Evolutionary conservation across 495 filamentous ascomycete genomes (phyloP).

Genomic region (Tuber magnatum): DNA sequence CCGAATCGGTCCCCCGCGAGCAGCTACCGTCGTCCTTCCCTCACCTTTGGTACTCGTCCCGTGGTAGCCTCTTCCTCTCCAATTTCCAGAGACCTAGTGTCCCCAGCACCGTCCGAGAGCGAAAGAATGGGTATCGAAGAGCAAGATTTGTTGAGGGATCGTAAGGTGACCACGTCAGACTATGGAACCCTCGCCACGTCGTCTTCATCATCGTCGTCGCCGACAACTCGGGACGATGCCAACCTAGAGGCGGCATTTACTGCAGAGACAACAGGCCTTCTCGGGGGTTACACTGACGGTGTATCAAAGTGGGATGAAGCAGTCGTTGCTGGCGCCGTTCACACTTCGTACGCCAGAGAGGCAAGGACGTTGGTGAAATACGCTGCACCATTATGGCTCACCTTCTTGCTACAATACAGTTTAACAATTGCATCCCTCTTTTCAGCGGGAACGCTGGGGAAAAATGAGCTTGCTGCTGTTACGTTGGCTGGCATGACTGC

Average conservation of each 20-base stretch:
- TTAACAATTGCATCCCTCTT: constrained; percentile 63
- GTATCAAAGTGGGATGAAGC: constrained; percentile 71
- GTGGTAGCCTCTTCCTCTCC: constrained; percentile 35
- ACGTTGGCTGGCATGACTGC: constrained; percentile 65
- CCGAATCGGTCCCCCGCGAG: constrained; percentile 24
- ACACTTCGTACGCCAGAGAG: constrained; percentile 79
- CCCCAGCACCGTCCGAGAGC: constrained; percentile 55
- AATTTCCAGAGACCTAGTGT: constrained; percentile 46
- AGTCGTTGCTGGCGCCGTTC: constrained; percentile 62
- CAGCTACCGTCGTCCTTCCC: constrained; percentile 31
- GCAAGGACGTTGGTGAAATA: constrained; percentile 58
- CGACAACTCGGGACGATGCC: not conserved
- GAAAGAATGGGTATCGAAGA: constrained; percentile 63
- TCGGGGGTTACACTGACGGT: constrained; percentile 39
- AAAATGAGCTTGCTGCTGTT: constrained; percentile 57
- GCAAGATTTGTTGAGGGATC: constrained; percentile 53
- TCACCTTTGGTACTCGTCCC: constrained; percentile 30
- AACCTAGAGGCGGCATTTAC: constrained; percentile 8
- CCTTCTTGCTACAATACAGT: constrained; percentile 66
- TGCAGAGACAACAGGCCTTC: constrained; percentile 51
- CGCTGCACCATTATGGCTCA: constrained; percentile 56
- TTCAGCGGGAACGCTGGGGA: constrained; percentile 58
- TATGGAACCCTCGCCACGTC: constrained; percentile 18
- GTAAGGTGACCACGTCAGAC: constrained; percentile 15
- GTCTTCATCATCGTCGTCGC: not conserved